Conservation (phyloP, 2,329 filamentous ascomycete genomes). For the Leptographium radiaticola region DNA sequence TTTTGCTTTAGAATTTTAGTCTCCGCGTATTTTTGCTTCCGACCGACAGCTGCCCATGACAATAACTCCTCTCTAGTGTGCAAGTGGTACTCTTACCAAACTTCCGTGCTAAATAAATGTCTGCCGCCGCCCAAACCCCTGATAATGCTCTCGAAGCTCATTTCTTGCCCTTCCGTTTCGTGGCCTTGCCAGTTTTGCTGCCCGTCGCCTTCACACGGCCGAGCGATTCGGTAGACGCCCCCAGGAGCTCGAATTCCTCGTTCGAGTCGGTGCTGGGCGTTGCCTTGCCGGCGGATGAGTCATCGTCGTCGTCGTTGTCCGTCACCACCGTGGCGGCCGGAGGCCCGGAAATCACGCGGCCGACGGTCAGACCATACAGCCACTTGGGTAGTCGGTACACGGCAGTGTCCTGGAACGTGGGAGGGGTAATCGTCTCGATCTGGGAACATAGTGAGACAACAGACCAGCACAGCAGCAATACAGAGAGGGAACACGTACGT, state of each 20-base stretch:
- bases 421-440: constrained; percentile 66
- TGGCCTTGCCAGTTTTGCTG: constrained; percentile 27
- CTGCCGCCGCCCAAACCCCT: too few species aligned
- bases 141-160: background rate
- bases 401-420: constrained; percentile 70
- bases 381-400: constrained; percentile 68
- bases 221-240: constrained; percentile 45
- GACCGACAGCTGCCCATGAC: too few species aligned
- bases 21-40: too few species aligned
- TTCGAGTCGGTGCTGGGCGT: constrained; percentile 45
- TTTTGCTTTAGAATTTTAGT: background rate
- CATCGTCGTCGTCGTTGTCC: constrained; percentile 21
- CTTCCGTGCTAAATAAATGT: too few species aligned
- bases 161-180: constrained; percentile 33
- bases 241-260: constrained; percentile 49
- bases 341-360: constrained; percentile 31
- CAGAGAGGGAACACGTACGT: constrained; percentile 47
- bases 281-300: constrained; percentile 35
- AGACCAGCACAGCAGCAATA: background rate
- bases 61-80: too few species aligned
- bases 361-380: constrained; percentile 46
- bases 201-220: constrained; percentile 28
- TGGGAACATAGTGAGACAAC: constrained; percentile 21
- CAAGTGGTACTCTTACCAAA: too few species aligned
- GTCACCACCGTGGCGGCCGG: constrained; percentile 26